Base-by-base conservation (phyloP, 805 yeast genomes). In the Kregervanrija delftensis region DNA sequence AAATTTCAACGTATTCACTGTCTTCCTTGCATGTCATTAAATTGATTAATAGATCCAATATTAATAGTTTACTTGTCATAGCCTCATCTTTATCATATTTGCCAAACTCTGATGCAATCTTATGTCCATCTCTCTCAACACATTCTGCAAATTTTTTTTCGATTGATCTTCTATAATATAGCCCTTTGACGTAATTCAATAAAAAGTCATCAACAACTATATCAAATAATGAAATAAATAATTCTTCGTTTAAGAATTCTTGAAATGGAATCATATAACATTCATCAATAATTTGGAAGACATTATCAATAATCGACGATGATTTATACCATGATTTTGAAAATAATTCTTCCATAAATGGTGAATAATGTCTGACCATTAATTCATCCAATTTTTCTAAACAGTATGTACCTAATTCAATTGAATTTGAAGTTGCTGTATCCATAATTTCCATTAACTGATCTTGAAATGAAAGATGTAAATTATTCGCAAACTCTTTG, bases 1-100 rank as follows among this genome's bases (percentile, higher is more conserved):
- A 59, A 35, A 49, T 55, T 61, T 55, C 68, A n/a, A 73, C 55
- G 22, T 80, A 66, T 31, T 72, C 76, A n/a, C 68, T 72, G 8
- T 68, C 64, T 3, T 66, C 63, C 53, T 74, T 59, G 35, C 75
- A 61, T 6, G 67, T 72, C 37, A 80, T 64, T 40, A 81, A 62
- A 38, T 80, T 84, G 59, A 81, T 69, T 45, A 85, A 67, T 45
- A 72, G 71, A 54, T 83, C 90, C 61, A 85, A 70, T 11, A 83
- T 68, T 58, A 84, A 77, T 45, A 61, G 63, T 16, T 49, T 47
- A 22, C 36, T 40, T 15, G 56, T 51, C 60, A 35, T 43, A 12
- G 37, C 34, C 15, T 41, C 51, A 28, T 42, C 47, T 11, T 65
- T 65, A 42, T 67, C 56, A 45, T 67, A 71, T 37, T 72, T 67